Conservation (phyloP, 305 asterid genomes). For the Solanum chacoense region DNA sequence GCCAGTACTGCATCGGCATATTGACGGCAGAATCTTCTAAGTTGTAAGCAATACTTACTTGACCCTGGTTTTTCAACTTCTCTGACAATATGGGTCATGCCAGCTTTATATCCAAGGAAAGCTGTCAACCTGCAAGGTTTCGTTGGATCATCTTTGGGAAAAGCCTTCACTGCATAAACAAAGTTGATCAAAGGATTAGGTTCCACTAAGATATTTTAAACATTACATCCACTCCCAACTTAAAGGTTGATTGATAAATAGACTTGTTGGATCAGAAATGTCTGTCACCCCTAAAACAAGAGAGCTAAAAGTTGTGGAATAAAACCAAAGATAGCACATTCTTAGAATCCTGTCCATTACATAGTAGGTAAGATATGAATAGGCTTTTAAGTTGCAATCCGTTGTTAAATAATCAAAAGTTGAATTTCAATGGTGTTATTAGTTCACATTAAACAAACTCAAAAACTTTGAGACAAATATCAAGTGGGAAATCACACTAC, state of each 20-base stretch:
- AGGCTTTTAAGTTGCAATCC: background rate
- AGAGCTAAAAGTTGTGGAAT: background rate
- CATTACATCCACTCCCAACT: background rate
- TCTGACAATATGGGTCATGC: slow-evolving; percentile 86
- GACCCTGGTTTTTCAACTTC: slow-evolving; percentile 94
- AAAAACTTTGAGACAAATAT: background rate
- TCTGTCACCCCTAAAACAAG: background rate
- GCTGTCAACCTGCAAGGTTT: slow-evolving; percentile 66
- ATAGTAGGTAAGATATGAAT: background rate
- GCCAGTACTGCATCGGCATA: background rate
- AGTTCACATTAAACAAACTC: background rate
- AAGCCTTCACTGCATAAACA: slow-evolving; percentile 61
- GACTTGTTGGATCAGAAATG: background rate
- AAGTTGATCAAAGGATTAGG: background rate
- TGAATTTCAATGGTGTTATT: background rate
- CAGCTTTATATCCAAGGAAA: slow-evolving; percentile 78
- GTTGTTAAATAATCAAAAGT: too few species aligned
- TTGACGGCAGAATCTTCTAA: background rate
- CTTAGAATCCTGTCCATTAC: too few species aligned
- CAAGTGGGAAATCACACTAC: background rate
- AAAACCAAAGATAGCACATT: background rate
- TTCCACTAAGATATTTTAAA: background rate
- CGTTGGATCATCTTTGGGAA: slow-evolving; percentile 57
- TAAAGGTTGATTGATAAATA: too few species aligned
- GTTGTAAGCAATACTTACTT: slow-evolving; percentile 31